Evolutionary conservation across 2,329 filamentous ascomycete genomes (phyloP), one percentile per base, ranked within the genome.

Genomic region (Kalmusia sp.): DNA sequence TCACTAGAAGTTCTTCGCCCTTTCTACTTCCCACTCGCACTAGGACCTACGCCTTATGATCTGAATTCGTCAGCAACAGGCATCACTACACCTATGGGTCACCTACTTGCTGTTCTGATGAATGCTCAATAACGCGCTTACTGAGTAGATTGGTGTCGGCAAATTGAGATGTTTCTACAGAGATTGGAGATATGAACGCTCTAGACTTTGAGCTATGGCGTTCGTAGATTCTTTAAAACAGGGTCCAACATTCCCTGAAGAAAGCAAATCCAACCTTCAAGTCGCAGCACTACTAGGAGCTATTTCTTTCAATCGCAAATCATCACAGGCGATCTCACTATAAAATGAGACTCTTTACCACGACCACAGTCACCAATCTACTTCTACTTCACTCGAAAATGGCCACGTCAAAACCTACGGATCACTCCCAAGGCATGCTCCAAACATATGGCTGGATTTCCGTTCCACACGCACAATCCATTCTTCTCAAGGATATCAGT

Each of bases 361-460:
- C 15, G 3, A 41, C 24, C 24, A 27, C 9, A 9, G 5, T 47
- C 11, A 6, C n/a, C 44, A n/a, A 6, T 8, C 11, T 40, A 2
- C 15, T 9, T 2, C 9, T 40, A 6, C 30, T 34, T 24, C 6
- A 34, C 28, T 25, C 21, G 6, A 9, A 7, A 34, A 15, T 15
- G 14, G 19, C 19, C 28, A 45, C 35, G 41, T 34, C 12, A 14
- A 22, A 45, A 19, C 17, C 17, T 19, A 22, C 21, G 17, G 31
- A 37, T n/a, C 21, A 27, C 7, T 37, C 44, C 22, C 22, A 27
- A 2, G 21, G 37, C 21, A 37, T 33, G 7, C 11, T 50, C 6
- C 19, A 39, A 19, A 35, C 21, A 9, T 43, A 68, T 44, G 70
- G 69, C n/a, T 73, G 67, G 68, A 51, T 61, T 12, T 62, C 68